phyloP scores from a whole-genome alignment of 2,329 filamentous ascomycete species.

The Talaromyces sp. region DNA sequence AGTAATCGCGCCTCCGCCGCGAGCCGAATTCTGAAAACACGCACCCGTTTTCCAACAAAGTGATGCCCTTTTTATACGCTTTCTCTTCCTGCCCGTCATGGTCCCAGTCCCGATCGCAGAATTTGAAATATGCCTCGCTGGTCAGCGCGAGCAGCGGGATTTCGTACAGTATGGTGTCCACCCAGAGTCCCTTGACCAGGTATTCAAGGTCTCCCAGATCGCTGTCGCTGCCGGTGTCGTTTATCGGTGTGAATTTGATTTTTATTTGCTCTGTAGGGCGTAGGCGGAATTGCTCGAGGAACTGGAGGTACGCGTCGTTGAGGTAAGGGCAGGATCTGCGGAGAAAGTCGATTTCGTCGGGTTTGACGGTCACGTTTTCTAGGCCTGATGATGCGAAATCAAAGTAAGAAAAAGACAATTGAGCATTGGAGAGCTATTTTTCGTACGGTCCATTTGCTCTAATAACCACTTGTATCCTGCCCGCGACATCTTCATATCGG shows the following conservation, averaged over 20 bases:
- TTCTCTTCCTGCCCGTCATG: constrained; percentile 81
- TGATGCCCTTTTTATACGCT: constrained; percentile 73
- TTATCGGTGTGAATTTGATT: constrained; percentile 55
- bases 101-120: constrained; percentile 89
- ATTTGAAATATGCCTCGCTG: constrained; percentile 96
- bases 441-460: constrained; percentile 72
- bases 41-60: constrained; percentile 75
- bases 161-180: constrained; percentile 95
- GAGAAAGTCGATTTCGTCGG: constrained; percentile 76
- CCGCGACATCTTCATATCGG: constrained; percentile 83
- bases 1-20: constrained; percentile 81
- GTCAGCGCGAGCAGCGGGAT: constrained; percentile 88
- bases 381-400: constrained; percentile 53
- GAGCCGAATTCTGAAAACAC: constrained; percentile 92
- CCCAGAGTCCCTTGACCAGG: constrained; percentile 75
- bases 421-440: constrained; percentile 18
- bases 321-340: constrained; percentile 76
- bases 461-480: constrained; percentile 80
- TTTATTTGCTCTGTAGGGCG: constrained; percentile 74
- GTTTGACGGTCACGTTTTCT: constrained; percentile 70
- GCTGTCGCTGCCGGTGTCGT: constrained; percentile 57
- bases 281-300: constrained; percentile 74
- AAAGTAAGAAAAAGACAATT: background rate
- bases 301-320: constrained; percentile 69
- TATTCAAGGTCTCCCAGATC: constrained; percentile 72